Conservation (phyloP, 345 rosid genomes). For the Salix caprea region DNA sequence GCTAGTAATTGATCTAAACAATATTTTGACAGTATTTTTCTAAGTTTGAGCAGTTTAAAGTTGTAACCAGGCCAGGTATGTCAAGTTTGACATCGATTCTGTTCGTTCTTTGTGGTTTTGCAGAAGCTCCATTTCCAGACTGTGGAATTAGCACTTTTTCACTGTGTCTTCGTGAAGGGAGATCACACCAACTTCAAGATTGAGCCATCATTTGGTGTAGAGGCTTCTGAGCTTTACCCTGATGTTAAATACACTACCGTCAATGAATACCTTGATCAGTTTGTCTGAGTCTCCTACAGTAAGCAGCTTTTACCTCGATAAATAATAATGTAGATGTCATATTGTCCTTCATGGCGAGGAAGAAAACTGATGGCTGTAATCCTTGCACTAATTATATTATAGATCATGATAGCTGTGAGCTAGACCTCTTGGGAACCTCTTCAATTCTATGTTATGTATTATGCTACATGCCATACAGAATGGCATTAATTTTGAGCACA, state of each 20-base stretch:
- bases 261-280: constrained; percentile 54
- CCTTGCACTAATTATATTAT: no score
- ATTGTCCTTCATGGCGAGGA: no score
- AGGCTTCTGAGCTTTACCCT: constrained; percentile 82
- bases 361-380: no score
- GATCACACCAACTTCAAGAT: constrained; percentile 60
- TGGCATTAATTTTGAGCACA: no score
- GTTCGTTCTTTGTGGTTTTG: background rate
- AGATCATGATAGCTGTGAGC: no score
- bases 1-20: no score
- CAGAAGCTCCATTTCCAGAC: constrained; percentile 55
- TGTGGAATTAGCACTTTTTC: constrained; percentile 41
- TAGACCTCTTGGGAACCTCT: no score
- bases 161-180: constrained; percentile 62
- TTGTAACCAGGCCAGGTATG: background rate
- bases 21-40: no score
- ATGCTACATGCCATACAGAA: no score
- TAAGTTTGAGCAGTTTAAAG: no score
- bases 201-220: constrained; percentile 61
- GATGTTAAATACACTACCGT: constrained; percentile 67
- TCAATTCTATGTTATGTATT: no score
- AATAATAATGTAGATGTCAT: background rate
- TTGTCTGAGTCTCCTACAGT: constrained; percentile 35
- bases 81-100: background rate
- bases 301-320: background rate